Base-by-base conservation (phyloP, 2,329 filamentous ascomycete genomes). In the Arthrobotrys pseudoclavata region DNA sequence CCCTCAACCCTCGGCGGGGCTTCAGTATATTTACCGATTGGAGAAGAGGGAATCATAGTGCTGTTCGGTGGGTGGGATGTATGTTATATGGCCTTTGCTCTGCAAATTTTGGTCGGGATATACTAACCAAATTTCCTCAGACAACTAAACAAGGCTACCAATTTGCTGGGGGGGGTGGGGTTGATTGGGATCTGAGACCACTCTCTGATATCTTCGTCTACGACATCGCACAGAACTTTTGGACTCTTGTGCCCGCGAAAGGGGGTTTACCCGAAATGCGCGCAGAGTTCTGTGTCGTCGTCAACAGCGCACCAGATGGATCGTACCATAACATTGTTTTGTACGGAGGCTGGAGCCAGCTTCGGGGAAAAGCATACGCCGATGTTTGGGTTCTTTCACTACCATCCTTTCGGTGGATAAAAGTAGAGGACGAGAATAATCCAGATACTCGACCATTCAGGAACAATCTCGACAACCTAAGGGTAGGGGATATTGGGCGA, bases 331-430 rank as follows among this genome's bases (percentile, higher is more conserved):
- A 69, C 18, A 79, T 79, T 18, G 72, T 74, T 7, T 20, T 79
- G 15, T 79, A 76, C 22, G 79, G 79, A 13, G 79, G 79, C 15
- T 55, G 31, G 40, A 48, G 42, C 40, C 22, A 47, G 12, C 24
- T 42, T 1, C 5, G 1, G 4, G 29, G 31, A 22, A 7, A 12
- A 3, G 34, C 52, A 10, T 67, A 68, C 20, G 18, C 37, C 10
- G 79, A 79, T 66, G 61, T 79, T 6, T 79, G 69, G 69, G 52
- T 79, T 1, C 66, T 79, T 10, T 67, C 75, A 2, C 40, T 79
- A n/a, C 79, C 79, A n/a, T 61, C 70, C 18, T 79, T 79, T 64
- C 60, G 63, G 13, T 79, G 69, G 74, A 45, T 79, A 5, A 60
- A 76, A 37, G 60, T 66, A 29, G 61, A 57, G 12, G 50, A 69